Conservation (phyloP, 768 basidiomycete species). For the Strobilomyces confusus region DNA sequence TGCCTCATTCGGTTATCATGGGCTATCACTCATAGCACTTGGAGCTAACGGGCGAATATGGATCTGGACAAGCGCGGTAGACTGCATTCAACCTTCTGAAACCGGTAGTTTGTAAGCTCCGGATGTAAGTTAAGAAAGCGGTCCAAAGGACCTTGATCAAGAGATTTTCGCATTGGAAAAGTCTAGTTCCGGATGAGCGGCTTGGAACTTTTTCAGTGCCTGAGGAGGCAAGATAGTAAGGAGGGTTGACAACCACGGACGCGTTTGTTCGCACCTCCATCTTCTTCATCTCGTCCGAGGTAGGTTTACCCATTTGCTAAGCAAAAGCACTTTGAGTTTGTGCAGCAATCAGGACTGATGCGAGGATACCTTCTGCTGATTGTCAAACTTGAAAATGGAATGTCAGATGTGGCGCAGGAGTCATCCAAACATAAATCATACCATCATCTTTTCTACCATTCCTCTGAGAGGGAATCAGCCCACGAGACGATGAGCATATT, state of each 20-base stretch:
- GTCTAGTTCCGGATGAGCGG: conserved; percentile 88
- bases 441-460: conserved; percentile 99
- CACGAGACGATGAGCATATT: background rate
- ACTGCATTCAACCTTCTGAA: conserved; percentile 4
- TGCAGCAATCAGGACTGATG: background rate
- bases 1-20: conserved; percentile 42
- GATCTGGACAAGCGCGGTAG: conserved; percentile 23
- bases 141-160: conserved; percentile 28
- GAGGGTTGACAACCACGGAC: background rate
- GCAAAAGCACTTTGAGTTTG: background rate
- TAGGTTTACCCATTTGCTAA: conserved; percentile 94
- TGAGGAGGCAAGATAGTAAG: conserved; percentile 26
- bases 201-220: conserved; percentile 88
- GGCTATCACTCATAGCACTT: conserved; percentile 26
- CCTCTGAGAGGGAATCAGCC: conserved; percentile 47
- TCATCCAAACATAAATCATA: conserved; percentile 35
- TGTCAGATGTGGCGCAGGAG: conserved; percentile 7
- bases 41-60: conserved; percentile 20
- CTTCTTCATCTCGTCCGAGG: conserved; percentile 92
- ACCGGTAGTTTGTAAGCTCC: background rate
- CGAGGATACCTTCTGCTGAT: conserved; percentile 39
- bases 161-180: conserved; percentile 90
- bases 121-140: background rate
- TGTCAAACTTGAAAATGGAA: conserved; percentile 36
- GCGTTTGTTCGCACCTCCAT: conserved; percentile 56